Evolutionary conservation across 1,284 basidiomycete genomes (phyloP), one percentile per base, ranked within the genome.

Genomic region (Wallemia ichthyophaga): DNA sequence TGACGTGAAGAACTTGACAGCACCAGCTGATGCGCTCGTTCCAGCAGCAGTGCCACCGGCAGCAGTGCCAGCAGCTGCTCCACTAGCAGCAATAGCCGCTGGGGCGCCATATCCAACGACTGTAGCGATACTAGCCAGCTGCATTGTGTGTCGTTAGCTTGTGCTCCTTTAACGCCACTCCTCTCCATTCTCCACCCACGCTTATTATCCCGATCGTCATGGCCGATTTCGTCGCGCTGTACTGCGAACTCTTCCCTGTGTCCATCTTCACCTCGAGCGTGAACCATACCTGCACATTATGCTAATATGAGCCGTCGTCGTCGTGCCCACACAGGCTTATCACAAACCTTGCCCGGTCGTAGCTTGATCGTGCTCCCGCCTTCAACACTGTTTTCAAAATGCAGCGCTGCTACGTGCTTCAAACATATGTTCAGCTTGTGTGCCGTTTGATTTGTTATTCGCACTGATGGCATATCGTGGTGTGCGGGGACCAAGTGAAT

Each of bases 321-420:
- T 21, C 13, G n/a, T 21, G 7, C 13, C 37, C n/a, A 3, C 37
- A 21, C 37, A 15, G 3, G n/a, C n/a, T 21, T 11, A 11, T 19
- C 19, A 56, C 55, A 13, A 7, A 56, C 55, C 55, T 56, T 56
- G 24, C 55, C 55, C 25, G 55, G 55, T 54, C 60, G 62, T 59
- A 69, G 63, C 60, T 69, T 69, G 62, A 69, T 65, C 0, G 67
- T 67, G 58, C 66, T 64, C 2, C 67, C 68, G 1, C 66, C 64
- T 28, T 63, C 54, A 0, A 69, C 66, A 62, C 66, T 58, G 56
- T 62, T 68, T 63, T 69, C 67, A 56, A 69, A 69, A 59, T 69
- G 67, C 19, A 69, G 60, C 1, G 68, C 68, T 28, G 67, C 66
- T 27, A 68, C 65, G 56, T 69, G 68, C 60, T 69, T 69, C 58